phyloP scores from a whole-genome alignment of 2,329 filamentous ascomycete genomes.

The Talaromyces rugulosus region DNA sequence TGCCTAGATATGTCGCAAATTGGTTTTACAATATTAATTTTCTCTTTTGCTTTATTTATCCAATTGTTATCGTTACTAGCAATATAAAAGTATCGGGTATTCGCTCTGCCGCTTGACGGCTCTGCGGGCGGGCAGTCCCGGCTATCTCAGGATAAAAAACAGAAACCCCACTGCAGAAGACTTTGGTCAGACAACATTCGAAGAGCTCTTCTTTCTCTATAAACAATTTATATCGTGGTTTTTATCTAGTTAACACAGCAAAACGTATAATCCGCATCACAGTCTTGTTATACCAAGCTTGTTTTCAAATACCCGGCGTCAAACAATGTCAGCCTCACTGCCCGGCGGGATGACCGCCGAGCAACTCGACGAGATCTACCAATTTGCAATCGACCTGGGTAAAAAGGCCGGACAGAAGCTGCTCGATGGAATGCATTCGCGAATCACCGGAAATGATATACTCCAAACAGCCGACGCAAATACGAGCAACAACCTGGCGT shows the following conservation, averaged over 20 bases:
- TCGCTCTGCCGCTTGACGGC: neutral
- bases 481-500: slow-evolving; percentile 31
- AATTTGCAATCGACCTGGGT: slow-evolving; percentile 66
- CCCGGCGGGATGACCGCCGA: slow-evolving; percentile 1
- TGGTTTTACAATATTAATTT: too few relatives aligned
- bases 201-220: neutral
- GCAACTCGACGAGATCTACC: slow-evolving; percentile 59
- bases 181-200: neutral
- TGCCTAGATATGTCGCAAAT: too few relatives aligned
- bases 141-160: neutral
- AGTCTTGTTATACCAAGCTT: neutral
- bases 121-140: neutral
- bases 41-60: neutral
- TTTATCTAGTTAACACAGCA: neutral
- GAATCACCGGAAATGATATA: slow-evolving; percentile 39
- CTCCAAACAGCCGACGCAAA: neutral
- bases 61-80: neutral
- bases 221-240: neutral
- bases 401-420: slow-evolving; percentile 66
- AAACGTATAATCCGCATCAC: neutral
- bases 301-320: neutral
- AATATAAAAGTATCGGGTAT: neutral
- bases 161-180: neutral
- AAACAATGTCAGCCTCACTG: slow-evolving; percentile 2
- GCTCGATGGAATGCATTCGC: slow-evolving; percentile 58